phyloP scores from a whole-genome alignment of 441 rosid species.

The Metrosideros polymorpha region DNA sequence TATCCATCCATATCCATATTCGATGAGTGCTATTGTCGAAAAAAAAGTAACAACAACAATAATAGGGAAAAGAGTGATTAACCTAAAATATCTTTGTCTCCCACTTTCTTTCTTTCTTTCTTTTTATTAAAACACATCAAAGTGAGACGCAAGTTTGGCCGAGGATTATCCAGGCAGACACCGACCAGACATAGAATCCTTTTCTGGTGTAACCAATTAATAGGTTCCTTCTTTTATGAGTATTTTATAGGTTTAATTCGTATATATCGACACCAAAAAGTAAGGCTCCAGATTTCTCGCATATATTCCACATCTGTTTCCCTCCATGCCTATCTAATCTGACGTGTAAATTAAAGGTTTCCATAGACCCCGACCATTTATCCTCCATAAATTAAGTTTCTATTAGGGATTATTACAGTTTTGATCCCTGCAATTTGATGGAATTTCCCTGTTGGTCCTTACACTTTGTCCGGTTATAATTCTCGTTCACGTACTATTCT shows the following conservation, averaged over 20 bases:
- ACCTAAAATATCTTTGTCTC: background rate
- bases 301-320: too few relatives aligned
- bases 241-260: too few relatives aligned
- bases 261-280: too few relatives aligned
- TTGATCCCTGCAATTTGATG: background rate
- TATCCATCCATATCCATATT: background rate
- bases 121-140: background rate
- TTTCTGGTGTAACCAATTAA: background rate
- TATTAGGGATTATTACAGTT: background rate
- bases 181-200: background rate
- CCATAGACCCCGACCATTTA: background rate
- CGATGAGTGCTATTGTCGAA: background rate
- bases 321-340: too few relatives aligned
- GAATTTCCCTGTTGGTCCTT: background rate
- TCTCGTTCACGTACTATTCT: background rate
- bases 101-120: background rate
- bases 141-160: background rate
- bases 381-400: background rate
- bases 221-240: background rate
- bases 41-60: background rate
- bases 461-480: background rate
- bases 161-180: background rate
- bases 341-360: background rate
- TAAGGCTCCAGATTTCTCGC: too few relatives aligned
- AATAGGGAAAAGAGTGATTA: background rate